Base-by-base conservation (phyloP, 352 stramenopile species). In the Globisporangium sylvaticum region DNA sequence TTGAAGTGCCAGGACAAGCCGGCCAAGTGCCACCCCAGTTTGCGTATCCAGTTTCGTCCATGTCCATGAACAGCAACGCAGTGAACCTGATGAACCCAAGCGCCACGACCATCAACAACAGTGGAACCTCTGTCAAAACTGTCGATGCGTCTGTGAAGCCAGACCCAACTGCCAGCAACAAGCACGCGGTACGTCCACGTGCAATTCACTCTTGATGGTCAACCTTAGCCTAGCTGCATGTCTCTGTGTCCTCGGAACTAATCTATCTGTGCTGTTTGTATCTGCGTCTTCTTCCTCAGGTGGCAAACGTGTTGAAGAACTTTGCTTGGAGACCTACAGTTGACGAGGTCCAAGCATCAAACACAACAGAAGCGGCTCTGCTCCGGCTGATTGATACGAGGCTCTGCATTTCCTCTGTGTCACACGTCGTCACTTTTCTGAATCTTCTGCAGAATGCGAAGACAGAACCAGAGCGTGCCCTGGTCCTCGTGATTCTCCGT, bases 401-500 rank as follows among this genome's bases (percentile, higher is more conserved):
- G 60, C 74, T 90, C 20, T 73, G 75, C 18, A 62, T 94, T 39
- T 72, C 73, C 20, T 88, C 81, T 20, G 59, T 83, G 32, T 70
- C 69, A 22, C 79, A 84, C 66, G 65, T 92, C 22, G 42, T 74
- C 37, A 78, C 77, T 37, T 92, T 94, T 58, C 71, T 94, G 22
- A 77, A 88, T 52, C 62, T 89, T 32, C 65, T 94, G 10, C 70
- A 78, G 7, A 61, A 68, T 32, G 88, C 83, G 42, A 90, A 88
- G 71, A 87, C 83, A 0, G 86, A 94, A 57, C 76, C 84, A 10
- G 84, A 92, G 53, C 76, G 90, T 68, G 85, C 86, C 3, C 66
- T 92, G 4, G 81, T 86, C 18, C 79, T 94, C 31, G 78, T 91
- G 46, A 78, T 92, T 10, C 75, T 94, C 29, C 86, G 86, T 54